phyloP scores from a whole-genome alignment of 768 basidiomycete genomes.

The Amanita muscaria region DNA sequence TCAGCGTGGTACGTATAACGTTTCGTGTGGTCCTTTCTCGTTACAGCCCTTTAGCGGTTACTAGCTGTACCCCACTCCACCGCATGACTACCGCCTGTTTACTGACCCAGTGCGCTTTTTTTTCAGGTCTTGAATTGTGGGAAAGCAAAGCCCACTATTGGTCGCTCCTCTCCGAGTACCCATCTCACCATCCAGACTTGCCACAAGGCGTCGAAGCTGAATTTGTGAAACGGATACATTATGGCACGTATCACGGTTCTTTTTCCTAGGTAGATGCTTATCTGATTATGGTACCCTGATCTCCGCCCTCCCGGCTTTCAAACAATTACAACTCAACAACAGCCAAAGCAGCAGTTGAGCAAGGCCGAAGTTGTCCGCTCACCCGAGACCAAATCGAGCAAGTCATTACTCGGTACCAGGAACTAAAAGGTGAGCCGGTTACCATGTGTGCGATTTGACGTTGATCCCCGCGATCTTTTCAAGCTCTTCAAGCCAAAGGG shows the following conservation, averaged over 20 bases:
- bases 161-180: slow-evolving; percentile 35
- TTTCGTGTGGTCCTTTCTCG: not conserved
- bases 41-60: not conserved
- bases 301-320: too few species aligned
- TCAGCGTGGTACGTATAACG: slow-evolving; percentile 20
- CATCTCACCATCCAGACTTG: slow-evolving; percentile 30
- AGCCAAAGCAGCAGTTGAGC: slow-evolving; percentile 23
- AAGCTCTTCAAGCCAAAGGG: slow-evolving; percentile 24
- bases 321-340: too few species aligned
- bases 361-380: slow-evolving; percentile 28
- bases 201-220: slow-evolving; percentile 26
- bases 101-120: too few species aligned
- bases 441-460: not conserved
- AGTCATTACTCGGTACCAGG: slow-evolving; percentile 28
- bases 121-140: slow-evolving; percentile 18
- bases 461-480: not conserved
- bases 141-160: slow-evolving; percentile 29
- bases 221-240: slow-evolving; percentile 24
- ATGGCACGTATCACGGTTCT: slow-evolving; percentile 24
- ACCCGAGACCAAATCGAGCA: slow-evolving; percentile 28
- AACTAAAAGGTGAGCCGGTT: slow-evolving; percentile 25
- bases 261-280: too few species aligned
- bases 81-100: too few species aligned
- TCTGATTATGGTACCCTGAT: too few species aligned
- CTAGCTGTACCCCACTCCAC: too few species aligned